Evolutionary conservation across 2,329 filamentous ascomycete genomes (phyloP).

Genomic region (Triangularia setosa): DNA sequence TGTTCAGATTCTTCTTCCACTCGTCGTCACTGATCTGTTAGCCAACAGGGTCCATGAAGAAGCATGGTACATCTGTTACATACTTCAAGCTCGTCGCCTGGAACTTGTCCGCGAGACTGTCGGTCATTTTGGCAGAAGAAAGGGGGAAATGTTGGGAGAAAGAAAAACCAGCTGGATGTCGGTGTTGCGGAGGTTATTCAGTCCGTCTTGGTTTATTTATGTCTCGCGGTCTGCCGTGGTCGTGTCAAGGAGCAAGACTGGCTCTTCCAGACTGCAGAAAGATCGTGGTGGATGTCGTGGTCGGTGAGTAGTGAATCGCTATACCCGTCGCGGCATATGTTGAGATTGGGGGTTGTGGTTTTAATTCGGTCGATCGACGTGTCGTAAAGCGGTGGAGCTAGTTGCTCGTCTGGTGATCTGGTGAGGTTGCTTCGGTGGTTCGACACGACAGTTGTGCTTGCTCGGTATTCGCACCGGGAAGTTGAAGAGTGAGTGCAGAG

Average conservation of each 20-base stretch:
- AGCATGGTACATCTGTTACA: constrained; percentile 10
- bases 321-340: constrained; percentile 8
- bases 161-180: not conserved
- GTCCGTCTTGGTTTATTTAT: not conserved
- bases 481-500: not conserved
- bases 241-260: not conserved
- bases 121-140: constrained; percentile 37
- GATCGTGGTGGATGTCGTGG: not conserved
- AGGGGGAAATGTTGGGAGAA: not conserved
- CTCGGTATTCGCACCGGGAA: not conserved
- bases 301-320: not conserved
- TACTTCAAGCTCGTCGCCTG: constrained; percentile 45
- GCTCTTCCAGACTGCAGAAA: not conserved
- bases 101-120: constrained; percentile 51
- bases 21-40: constrained; percentile 52
- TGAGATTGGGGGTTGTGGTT: not conserved
- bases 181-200: not conserved
- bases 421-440: not conserved
- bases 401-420: not conserved
- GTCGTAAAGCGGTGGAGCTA: not conserved
- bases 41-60: constrained; percentile 16
- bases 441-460: not conserved
- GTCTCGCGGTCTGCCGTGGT: not conserved
- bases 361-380: not conserved
- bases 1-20: constrained; percentile 71